These are phyloP conservation scores for Vachellia pachyceras DNA, from an alignment of 306 rosid genomes.

Conservation along the genomic window DNA sequence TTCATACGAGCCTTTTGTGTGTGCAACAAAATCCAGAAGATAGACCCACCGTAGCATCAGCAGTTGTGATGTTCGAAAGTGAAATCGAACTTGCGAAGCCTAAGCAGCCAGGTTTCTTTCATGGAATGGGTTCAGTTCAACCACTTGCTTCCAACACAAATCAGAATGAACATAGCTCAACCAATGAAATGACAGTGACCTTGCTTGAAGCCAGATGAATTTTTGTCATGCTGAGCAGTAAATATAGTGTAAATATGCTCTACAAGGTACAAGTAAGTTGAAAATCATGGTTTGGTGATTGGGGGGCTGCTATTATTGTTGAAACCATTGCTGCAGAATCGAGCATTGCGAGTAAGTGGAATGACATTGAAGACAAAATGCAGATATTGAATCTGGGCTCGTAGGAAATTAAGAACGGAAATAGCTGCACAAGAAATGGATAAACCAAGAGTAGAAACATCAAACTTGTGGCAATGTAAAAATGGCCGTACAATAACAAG, in stretches of 20 bases:
- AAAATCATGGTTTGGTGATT: neutral
- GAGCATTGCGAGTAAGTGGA: neutral
- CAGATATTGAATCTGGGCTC: neutral
- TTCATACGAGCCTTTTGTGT: constrained; percentile 50
- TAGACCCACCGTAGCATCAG: constrained; percentile 24
- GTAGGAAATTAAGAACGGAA: neutral
- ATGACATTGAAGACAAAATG: neutral
- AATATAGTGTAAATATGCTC: neutral
- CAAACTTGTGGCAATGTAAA: neutral
- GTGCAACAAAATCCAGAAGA: constrained; percentile 45
- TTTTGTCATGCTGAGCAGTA: neutral
- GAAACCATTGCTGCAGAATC: neutral
- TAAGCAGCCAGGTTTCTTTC: constrained; percentile 47
- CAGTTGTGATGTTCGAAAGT: constrained; percentile 44
- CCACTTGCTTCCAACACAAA: constrained; percentile 15
- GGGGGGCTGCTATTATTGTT: neutral
- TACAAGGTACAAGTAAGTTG: neutral
- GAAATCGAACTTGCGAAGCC: constrained; percentile 40
- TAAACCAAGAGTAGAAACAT: neutral
- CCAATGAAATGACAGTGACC: constrained; percentile 24
- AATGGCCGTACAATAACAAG: neutral
- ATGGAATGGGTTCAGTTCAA: neutral
- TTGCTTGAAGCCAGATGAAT: neutral
- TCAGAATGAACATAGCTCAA: constrained; percentile 38
- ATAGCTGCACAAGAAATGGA: neutral